These are phyloP conservation scores for Thalassiosira pacifica DNA, from an alignment of 352 stramenopile genomes.

Conservation along the genomic window DNA sequence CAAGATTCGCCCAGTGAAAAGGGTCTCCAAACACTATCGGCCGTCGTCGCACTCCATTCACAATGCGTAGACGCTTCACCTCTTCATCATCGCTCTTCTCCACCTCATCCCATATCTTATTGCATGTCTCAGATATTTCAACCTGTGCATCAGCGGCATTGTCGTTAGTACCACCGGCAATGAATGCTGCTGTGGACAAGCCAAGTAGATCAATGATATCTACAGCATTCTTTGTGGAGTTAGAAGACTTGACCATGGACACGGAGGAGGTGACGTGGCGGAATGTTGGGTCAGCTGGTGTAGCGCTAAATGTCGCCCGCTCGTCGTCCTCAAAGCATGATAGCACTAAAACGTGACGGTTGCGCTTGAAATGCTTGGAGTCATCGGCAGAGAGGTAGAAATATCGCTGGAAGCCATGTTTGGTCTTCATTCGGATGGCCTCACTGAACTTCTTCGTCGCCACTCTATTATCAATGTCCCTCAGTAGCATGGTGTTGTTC, in stretches of 20 bases:
- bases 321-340: neutral
- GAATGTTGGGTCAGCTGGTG: neutral
- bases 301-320: too few relatives aligned
- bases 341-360: neutral
- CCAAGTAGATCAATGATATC: neutral
- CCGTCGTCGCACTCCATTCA: constrained; percentile 10
- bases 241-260: neutral
- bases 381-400: neutral
- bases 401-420: neutral
- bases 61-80: neutral
- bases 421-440: neutral
- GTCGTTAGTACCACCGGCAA: constrained; percentile 19
- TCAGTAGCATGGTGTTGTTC: neutral
- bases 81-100: neutral
- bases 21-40: constrained; percentile 30
- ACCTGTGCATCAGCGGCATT: constrained; percentile 33
- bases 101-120: constrained; percentile 1
- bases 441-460: neutral
- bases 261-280: neutral
- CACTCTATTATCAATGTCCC: neutral
- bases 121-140: neutral
- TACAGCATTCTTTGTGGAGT: neutral
- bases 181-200: neutral
- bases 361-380: neutral
- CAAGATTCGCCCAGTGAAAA: constrained; percentile 11